phyloP scores from a whole-genome alignment of 768 basidiomycete species.

The Rhodocollybia butyracea region DNA sequence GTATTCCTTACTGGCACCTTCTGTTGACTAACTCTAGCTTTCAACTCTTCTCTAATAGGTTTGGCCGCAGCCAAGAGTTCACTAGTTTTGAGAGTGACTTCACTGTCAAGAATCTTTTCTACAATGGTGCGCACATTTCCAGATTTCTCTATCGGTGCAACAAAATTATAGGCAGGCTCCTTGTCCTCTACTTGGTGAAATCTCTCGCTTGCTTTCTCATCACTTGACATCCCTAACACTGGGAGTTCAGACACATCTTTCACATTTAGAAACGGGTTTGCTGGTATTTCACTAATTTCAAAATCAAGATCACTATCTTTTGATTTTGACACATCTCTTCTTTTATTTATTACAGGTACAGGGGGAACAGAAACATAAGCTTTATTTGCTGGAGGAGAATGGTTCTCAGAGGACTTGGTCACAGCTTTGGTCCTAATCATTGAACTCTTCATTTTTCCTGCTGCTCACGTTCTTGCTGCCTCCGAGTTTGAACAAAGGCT shows the following conservation, averaged over 20 bases:
- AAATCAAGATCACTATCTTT: neutral
- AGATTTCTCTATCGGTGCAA: neutral
- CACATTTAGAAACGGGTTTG: neutral
- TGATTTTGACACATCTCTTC: neutral
- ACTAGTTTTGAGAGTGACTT: neutral
- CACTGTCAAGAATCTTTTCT: neutral
- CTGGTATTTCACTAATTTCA: neutral
- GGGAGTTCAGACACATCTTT: neutral
- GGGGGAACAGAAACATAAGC: too few species aligned
- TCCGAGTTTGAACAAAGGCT: neutral
- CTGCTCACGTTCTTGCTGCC: neutral
- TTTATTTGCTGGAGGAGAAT: neutral
- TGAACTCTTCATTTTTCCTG: neutral
- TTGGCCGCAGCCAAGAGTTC: neutral
- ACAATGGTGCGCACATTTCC: neutral
- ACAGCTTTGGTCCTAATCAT: neutral
- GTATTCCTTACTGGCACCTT: neutral
- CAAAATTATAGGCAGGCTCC: neutral
- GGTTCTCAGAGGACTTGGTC: neutral
- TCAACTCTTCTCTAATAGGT: neutral
- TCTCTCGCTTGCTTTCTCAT: neutral
- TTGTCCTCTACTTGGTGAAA: neutral
- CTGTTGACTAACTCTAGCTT: neutral
- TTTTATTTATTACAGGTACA: too few species aligned
- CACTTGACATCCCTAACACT: neutral